A percentile compares a stretch with the other conserved stretches of the same genome.
Conservation (phyloP, 805 yeast species). For the Pachysolen tannophilus region DNA sequence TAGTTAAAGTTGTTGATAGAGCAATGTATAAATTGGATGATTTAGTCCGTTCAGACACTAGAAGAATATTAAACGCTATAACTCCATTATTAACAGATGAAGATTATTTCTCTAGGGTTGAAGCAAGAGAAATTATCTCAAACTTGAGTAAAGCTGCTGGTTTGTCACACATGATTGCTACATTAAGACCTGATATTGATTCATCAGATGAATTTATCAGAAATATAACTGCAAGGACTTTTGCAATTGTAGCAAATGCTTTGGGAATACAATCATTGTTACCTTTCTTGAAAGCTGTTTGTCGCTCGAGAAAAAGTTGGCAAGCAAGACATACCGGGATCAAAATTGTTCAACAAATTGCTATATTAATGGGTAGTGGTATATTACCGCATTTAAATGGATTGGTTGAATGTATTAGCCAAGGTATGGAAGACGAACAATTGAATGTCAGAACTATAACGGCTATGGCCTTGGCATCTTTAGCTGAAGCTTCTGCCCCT, state of each 20-base stretch:
- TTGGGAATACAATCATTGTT: conserved; percentile 63
- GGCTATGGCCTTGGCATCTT: conserved; percentile 60
- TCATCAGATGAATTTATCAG: conserved; percentile 76
- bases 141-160: conserved; percentile 79
- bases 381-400: conserved; percentile 66
- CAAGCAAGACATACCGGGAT: conserved; percentile 79
- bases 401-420: conserved; percentile 52
- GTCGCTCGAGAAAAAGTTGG: conserved; percentile 71
- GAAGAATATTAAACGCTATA: conserved; percentile 61
- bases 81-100: conserved; percentile 79
- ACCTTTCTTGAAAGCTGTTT: conserved; percentile 78
- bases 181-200: conserved; percentile 76
- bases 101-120: conserved; percentile 63
- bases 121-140: conserved; percentile 73
- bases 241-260: conserved; percentile 79
- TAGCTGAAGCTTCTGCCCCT: conserved; percentile 80
- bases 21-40: conserved; percentile 60
- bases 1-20: conserved; percentile 70
- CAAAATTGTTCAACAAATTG: conserved; percentile 68
- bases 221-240: conserved; percentile 64
- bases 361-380: conserved; percentile 59
- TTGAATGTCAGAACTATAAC: conserved; percentile 59
- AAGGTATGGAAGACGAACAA: conserved; percentile 60
- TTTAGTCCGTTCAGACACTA: conserved; percentile 62
- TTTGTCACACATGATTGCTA: conserved; percentile 66